Evolutionary conservation across 257 asterid species (phyloP).

Genomic region (Agastache rugosa): DNA sequence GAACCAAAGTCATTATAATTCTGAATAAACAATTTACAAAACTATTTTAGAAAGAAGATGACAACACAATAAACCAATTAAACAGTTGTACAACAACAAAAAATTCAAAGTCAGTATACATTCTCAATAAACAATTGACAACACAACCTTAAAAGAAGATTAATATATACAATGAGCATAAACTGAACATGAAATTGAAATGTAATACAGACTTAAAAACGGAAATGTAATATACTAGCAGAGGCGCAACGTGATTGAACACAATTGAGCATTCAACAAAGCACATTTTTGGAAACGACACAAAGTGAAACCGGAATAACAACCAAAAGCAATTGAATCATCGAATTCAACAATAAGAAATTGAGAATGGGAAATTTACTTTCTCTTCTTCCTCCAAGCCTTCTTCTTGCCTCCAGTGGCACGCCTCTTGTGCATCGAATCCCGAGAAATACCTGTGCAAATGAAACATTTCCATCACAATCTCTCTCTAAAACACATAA

Average conservation of each 20-base stretch:
- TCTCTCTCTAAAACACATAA: background rate
- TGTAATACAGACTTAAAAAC: background rate
- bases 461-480: conserved; percentile 6
- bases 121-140: too few species aligned
- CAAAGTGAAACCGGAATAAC: background rate
- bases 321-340: background rate
- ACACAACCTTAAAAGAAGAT: too few species aligned
- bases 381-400: conserved; percentile 92
- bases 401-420: conserved; percentile 89
- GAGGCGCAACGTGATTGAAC: background rate
- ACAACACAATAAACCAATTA: too few species aligned
- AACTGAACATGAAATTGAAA: background rate
- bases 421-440: conserved; percentile 91
- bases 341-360: background rate
- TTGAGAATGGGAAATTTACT: conserved; percentile 40
- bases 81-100: too few species aligned
- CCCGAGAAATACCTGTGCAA: conserved; percentile 72
- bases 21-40: background rate
- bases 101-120: too few species aligned
- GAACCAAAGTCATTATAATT: background rate
- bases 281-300: background rate
- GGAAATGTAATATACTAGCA: background rate
- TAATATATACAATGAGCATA: background rate
- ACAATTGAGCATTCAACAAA: background rate
- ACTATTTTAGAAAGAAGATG: background rate